Percentiles rank a stretch among this genome's conserved stretches.
Conservation (phyloP, 768 basidiomycete species). For the Tylopilus subfusipes region DNA sequence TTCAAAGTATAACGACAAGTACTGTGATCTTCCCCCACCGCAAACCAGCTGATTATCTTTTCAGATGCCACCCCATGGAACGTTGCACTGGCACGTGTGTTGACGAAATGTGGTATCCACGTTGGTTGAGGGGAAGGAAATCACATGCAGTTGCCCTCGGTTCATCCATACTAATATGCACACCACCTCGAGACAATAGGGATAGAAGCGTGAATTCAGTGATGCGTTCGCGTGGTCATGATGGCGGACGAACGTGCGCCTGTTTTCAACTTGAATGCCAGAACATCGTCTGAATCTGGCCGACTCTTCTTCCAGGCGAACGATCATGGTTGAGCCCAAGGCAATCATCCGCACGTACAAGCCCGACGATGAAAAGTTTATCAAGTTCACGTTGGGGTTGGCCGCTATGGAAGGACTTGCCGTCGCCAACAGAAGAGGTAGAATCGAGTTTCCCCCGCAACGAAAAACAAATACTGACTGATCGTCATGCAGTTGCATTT, state of each 20-base stretch:
- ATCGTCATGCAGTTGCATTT: slow-evolving; percentile 39
- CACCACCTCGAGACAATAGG: too few species aligned
- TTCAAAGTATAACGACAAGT: too few species aligned
- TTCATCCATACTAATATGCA: too few species aligned
- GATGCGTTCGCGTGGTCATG: not conserved
- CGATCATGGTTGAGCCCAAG: slow-evolving; percentile 40
- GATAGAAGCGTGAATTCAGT: too few species aligned
- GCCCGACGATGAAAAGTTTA: slow-evolving; percentile 52
- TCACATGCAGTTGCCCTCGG: too few species aligned
- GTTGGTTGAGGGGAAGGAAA: too few species aligned
- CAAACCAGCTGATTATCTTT: too few species aligned
- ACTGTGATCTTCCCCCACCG: too few species aligned
- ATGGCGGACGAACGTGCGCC: slow-evolving; percentile 8
- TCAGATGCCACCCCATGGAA: too few species aligned
- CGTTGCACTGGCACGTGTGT: too few species aligned
- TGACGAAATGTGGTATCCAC: too few species aligned
- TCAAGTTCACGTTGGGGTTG: slow-evolving; percentile 64
- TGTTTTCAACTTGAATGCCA: not conserved
- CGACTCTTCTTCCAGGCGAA: not conserved
- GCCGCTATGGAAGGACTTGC: slow-evolving; percentile 65
- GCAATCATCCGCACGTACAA: slow-evolving; percentile 54
- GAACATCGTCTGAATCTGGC: not conserved
- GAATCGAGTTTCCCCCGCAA: slow-evolving; percentile 4
- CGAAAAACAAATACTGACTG: not conserved
- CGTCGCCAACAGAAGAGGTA: slow-evolving; percentile 60